phyloP scores from a whole-genome alignment of 2,329 filamentous ascomycete species.

The Acrodontium crateriforme region DNA sequence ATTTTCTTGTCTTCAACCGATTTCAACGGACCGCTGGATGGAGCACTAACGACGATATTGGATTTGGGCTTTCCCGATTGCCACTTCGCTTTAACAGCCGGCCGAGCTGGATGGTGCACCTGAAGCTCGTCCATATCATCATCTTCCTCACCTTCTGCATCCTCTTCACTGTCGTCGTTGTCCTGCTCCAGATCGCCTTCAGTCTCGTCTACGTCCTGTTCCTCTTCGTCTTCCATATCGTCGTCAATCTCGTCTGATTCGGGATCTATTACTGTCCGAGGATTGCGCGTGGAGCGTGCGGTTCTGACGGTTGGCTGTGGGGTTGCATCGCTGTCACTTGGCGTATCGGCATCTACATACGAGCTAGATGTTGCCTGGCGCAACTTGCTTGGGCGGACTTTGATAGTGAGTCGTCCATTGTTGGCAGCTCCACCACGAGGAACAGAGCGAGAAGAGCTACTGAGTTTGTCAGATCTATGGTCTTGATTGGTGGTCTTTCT shows the following conservation, averaged over 20 bases:
- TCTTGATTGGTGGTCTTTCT: no score
- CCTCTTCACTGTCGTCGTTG: slow-evolving; percentile 8
- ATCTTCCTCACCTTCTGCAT: slow-evolving; percentile 23
- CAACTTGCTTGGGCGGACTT: slow-evolving; percentile 35
- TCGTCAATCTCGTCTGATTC: slow-evolving; percentile 20
- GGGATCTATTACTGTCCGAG: slow-evolving; percentile 20
- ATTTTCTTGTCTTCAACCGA: slow-evolving; percentile 38
- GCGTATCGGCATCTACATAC: slow-evolving; percentile 16
- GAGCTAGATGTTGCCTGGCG: slow-evolving; percentile 31
- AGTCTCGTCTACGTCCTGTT: slow-evolving; percentile 24
- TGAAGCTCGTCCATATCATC: slow-evolving; percentile 24
- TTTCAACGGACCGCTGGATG: slow-evolving; percentile 20
- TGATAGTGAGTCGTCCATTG: slow-evolving; percentile 28
- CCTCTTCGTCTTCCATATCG: slow-evolving; percentile 18
- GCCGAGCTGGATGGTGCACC: slow-evolving; percentile 21
- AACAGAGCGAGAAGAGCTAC: not conserved
- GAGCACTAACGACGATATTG: slow-evolving; percentile 18
- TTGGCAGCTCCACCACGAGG: not conserved
- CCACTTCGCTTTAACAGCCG: slow-evolving; percentile 17
- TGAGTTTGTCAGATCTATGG: no score
- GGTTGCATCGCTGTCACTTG: slow-evolving; percentile 21
- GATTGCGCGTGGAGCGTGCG: slow-evolving; percentile 21
- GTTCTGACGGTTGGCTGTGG: slow-evolving; percentile 17
- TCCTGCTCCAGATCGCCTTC: no score
- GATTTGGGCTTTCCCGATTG: slow-evolving; percentile 12